These are phyloP conservation scores for Zymoseptoria pseudotritici DNA, from an alignment of 2,329 filamentous ascomycete species.

Conservation along the genomic window DNA sequence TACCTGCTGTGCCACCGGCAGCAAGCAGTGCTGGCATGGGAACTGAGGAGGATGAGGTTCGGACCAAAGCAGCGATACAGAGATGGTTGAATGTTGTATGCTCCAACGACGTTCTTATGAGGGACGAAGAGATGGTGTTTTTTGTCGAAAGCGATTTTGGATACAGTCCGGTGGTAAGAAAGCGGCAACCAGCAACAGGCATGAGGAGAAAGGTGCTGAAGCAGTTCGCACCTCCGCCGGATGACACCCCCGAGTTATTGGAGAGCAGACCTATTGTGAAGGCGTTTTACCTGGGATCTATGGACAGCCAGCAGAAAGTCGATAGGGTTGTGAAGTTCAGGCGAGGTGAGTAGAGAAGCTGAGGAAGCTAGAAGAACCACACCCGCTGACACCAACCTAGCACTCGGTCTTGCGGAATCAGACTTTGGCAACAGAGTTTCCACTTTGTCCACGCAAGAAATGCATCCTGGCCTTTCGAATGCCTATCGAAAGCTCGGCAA, in stretches of 20 bases:
- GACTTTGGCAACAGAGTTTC: slow-evolving; percentile 89
- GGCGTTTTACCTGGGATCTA: slow-evolving; percentile 86
- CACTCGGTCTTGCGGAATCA: slow-evolving; percentile 81
- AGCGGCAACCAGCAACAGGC: slow-evolving; percentile 94
- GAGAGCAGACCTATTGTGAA: slow-evolving; percentile 88
- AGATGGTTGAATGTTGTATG: slow-evolving; percentile 94
- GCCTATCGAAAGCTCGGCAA: slow-evolving; percentile 95
- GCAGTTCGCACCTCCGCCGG: slow-evolving; percentile 93
- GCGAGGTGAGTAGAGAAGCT: slow-evolving; percentile 57
- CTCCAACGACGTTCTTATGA: slow-evolving; percentile 83
- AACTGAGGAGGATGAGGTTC: slow-evolving; percentile 87
- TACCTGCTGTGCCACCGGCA: slow-evolving; percentile 91
- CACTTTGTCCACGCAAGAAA: slow-evolving; percentile 81
- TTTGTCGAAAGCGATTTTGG: slow-evolving; percentile 99
- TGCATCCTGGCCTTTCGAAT: slow-evolving; percentile 75
- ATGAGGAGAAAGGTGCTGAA: slow-evolving; percentile 93
- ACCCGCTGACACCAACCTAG: slow-evolving; percentile 44
- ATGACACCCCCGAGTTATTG: slow-evolving; percentile 91
- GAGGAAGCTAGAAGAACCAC: not conserved
- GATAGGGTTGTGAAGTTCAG: slow-evolving; percentile 88
- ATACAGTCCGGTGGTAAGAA: slow-evolving; percentile 89
- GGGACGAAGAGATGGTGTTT: slow-evolving; percentile 92
- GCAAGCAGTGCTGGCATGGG: slow-evolving; percentile 88
- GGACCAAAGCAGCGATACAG: slow-evolving; percentile 84
- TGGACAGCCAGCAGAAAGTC: slow-evolving; percentile 96